These are phyloP conservation scores for Trichophyton benhamiae DNA, from an alignment of 2,329 filamentous ascomycete species.

Conservation along the genomic window DNA sequence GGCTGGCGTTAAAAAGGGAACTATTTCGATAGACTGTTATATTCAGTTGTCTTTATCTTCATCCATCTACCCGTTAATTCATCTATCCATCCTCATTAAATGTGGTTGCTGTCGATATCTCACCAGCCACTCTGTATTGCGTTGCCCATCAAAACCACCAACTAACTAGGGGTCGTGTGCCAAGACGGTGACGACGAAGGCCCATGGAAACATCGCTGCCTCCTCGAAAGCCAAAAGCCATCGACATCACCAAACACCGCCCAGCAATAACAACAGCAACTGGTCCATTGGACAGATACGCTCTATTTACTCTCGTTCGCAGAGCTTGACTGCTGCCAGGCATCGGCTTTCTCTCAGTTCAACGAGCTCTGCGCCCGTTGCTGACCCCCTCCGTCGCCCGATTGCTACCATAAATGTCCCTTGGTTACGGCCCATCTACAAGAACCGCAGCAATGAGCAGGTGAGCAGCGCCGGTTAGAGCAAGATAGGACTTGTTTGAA, in stretches of 20 bases:
- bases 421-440: slow-evolving; percentile 16
- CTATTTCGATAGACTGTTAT: not conserved
- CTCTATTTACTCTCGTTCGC: not conserved
- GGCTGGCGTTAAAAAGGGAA: not conserved
- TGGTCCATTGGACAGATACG: not conserved
- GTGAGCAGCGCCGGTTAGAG: slow-evolving; percentile 28
- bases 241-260: not conserved
- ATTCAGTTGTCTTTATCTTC: not conserved
- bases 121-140: not conserved
- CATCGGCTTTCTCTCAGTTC: not conserved
- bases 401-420: slow-evolving; percentile 10
- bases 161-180: not conserved
- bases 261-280: not conserved
- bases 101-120: not conserved
- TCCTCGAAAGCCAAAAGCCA: not conserved
- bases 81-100: not conserved
- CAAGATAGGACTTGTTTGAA: not conserved
- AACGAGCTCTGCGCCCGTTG: not conserved
- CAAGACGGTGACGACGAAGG: not conserved
- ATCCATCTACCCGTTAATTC: not conserved
- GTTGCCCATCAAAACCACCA: not conserved
- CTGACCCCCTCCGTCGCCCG: not conserved
- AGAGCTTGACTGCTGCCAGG: not conserved
- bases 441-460: slow-evolving; percentile 52
- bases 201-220: not conserved